Evolutionary conservation across 1,284 basidiomycete species (phyloP).

Genomic region (Boletus semigastroideus): DNA sequence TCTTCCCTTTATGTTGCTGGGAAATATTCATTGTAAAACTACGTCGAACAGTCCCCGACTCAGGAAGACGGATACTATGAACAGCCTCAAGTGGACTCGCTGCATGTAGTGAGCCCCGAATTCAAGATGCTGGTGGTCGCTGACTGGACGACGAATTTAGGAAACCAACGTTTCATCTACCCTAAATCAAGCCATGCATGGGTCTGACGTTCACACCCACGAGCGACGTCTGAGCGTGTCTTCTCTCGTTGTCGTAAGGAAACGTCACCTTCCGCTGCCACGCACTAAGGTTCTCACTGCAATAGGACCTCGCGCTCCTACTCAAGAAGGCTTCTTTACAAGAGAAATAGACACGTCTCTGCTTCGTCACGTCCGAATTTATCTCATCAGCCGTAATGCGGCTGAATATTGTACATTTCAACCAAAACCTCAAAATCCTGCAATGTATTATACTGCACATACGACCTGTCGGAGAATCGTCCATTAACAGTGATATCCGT

Average conservation of each 20-base stretch:
- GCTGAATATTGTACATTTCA: background rate
- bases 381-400: background rate
- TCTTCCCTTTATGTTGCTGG: constrained; percentile 1
- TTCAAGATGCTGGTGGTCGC: background rate
- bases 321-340: constrained; percentile 3
- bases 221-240: constrained; percentile 21
- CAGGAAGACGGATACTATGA: background rate
- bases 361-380: background rate
- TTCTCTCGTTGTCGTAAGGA: constrained; percentile 27
- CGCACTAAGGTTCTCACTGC: constrained; percentile 3
- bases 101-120: constrained; percentile 5
- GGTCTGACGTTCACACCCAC: background rate
- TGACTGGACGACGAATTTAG: constrained; percentile 12
- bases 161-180: constrained; percentile 2
- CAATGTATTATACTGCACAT: constrained; percentile 9
- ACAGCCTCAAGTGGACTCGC: background rate
- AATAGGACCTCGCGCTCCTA: constrained; percentile 29
- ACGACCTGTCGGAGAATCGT: background rate
- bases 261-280: background rate
- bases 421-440: background rate
- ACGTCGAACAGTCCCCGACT: constrained; percentile 5
- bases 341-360: background rate
- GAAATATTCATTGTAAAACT: constrained; percentile 5
- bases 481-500: background rate
- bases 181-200: constrained; percentile 13